These are phyloP conservation scores for Carex arenaria DNA, from an alignment of 202 grass and related monocot species.

Conservation along the genomic window DNA sequence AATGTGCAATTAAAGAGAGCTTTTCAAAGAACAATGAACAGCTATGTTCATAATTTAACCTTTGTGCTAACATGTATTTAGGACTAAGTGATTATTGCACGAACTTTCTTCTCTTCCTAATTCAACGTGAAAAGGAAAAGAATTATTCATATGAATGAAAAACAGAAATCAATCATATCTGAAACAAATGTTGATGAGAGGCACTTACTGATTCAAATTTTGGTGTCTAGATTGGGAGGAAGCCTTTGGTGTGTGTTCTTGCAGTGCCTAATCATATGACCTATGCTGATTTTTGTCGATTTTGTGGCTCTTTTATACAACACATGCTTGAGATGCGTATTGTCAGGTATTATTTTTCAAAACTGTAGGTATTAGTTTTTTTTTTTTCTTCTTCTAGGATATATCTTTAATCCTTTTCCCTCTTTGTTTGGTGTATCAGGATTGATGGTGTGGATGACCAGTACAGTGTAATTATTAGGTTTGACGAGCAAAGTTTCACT, in stretches of 20 bases:
- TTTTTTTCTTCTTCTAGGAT: background rate
- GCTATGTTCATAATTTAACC: background rate
- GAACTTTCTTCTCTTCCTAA: background rate
- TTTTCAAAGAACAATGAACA: background rate
- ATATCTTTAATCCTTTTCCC: background rate
- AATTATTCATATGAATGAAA: background rate
- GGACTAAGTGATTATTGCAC: background rate
- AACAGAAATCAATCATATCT: background rate
- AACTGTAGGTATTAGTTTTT: background rate
- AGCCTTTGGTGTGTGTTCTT: conserved; percentile 70
- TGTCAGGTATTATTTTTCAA: conserved; percentile 42
- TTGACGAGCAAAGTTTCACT: conserved; percentile 56
- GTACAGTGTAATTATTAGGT: conserved; percentile 85
- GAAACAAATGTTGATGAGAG: background rate
- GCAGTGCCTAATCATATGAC: conserved; percentile 91
- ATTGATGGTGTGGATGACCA: conserved; percentile 74
- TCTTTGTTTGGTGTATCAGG: conserved; percentile 34
- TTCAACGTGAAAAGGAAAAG: background rate
- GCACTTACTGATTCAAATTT: background rate
- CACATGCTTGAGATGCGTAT: conserved; percentile 92
- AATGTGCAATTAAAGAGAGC: background rate
- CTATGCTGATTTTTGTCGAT: conserved; percentile 83
- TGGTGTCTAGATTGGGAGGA: conserved; percentile 56
- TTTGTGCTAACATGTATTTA: background rate
- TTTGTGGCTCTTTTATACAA: conserved; percentile 67